Evolutionary conservation across 192 early-diverging fungal species (phyloP).

Genomic region (Thamnidium elegans): DNA sequence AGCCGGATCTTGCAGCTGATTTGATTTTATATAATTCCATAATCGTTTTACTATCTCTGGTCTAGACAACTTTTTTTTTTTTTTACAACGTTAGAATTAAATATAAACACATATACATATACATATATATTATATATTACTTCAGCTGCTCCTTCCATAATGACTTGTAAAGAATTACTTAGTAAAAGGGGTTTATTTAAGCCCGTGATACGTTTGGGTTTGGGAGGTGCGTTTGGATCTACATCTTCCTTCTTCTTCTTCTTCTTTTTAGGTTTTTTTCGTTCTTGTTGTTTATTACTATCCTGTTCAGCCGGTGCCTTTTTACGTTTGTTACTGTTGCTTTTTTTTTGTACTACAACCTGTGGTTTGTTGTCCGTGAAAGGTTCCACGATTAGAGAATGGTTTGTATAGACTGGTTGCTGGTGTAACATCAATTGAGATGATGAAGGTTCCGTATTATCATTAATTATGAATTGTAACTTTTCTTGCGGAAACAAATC

Average conservation of each 20-base stretch:
- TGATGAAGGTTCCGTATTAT: too few relatives aligned
- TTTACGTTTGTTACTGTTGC: too few relatives aligned
- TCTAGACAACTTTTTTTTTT: constrained; percentile 46
- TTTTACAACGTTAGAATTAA: background rate
- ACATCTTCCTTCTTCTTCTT: constrained; percentile 20
- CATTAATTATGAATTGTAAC: too few relatives aligned
- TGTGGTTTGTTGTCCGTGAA: too few relatives aligned
- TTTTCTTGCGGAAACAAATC: too few relatives aligned
- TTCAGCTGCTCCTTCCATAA: constrained; percentile 43
- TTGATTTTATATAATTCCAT: constrained; percentile 59
- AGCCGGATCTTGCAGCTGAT: constrained; percentile 51
- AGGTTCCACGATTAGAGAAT: too few relatives aligned
- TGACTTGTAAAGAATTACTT: constrained; percentile 34
- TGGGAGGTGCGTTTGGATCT: constrained; percentile 30
- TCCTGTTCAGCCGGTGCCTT: too few relatives aligned
- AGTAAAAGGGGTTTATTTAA: constrained; percentile 49
- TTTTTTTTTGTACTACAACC: too few relatives aligned
- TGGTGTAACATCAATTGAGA: too few relatives aligned
- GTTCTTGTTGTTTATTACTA: background rate
- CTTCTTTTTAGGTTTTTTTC: constrained; percentile 2
- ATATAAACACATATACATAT: too few relatives aligned
- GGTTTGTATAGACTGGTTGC: too few relatives aligned
- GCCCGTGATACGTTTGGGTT: constrained; percentile 41
- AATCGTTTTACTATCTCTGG: constrained; percentile 59
- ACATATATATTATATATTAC: too few relatives aligned